A percentile compares a stretch with the other conserved stretches of the same genome.
These are phyloP conservation scores for Blastobotrys ciferrii DNA, from an alignment of 1,139 yeast genomes.

Conservation along the genomic window DNA sequence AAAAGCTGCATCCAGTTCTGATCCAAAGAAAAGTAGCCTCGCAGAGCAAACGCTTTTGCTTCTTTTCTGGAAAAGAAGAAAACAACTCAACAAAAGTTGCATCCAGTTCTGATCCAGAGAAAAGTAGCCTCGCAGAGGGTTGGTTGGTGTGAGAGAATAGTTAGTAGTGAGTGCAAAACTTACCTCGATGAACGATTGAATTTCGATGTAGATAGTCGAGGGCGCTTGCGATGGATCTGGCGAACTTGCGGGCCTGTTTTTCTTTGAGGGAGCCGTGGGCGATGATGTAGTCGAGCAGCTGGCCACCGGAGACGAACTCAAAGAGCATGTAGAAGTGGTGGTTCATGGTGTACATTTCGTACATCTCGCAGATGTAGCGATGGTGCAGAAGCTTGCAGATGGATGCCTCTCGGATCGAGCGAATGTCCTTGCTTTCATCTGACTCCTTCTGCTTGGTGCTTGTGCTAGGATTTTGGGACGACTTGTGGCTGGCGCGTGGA, in stretches of 20 bases:
- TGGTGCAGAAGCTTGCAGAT: conserved; percentile 86
- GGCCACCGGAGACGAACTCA: conserved; percentile 97
- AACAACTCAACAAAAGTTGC: too few relatives aligned
- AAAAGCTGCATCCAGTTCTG: too few relatives aligned
- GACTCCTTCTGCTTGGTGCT: conserved; percentile 74
- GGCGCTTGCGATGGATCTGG: conserved; percentile 95
- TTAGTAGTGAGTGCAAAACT: conserved; percentile 7
- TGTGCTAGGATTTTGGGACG: conserved; percentile 52
- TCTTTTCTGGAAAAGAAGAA: too few relatives aligned
- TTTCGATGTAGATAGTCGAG: conserved; percentile 90
- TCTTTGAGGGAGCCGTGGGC: conserved; percentile 95
- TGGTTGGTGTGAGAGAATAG: too few relatives aligned
- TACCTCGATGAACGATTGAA: conserved; percentile 81
- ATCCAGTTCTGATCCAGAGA: too few relatives aligned
- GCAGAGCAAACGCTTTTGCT: too few relatives aligned
- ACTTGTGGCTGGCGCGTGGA: conserved; percentile 47
- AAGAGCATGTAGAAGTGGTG: conserved; percentile 95
- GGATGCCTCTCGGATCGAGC: conserved; percentile 94
- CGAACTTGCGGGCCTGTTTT: conserved; percentile 90
- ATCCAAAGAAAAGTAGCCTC: too few relatives aligned
- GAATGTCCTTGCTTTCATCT: conserved; percentile 84
- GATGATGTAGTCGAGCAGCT: conserved; percentile 94
- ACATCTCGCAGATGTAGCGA: conserved; percentile 86
- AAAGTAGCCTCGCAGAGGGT: too few relatives aligned
- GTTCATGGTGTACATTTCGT: conserved; percentile 95